Evolutionary conservation across 495 filamentous ascomycete genomes (phyloP).

Genomic region (Daldinia childiae): DNA sequence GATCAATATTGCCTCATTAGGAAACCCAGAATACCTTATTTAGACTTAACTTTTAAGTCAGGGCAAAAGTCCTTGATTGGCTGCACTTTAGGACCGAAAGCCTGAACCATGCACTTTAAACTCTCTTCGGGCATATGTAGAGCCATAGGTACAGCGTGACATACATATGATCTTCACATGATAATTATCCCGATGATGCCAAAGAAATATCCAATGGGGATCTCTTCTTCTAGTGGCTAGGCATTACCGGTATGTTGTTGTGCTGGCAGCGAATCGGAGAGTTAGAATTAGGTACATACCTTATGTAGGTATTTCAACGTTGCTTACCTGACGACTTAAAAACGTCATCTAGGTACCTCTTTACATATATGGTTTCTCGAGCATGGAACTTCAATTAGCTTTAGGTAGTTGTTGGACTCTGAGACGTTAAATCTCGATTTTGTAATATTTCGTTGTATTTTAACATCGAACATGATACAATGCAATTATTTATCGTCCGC

Average conservation of each 20-base stretch:
- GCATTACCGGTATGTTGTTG: neutral
- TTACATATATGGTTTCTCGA: neutral
- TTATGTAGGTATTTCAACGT: no score
- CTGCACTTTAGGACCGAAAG: conserved; percentile 5
- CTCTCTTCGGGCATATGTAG: no score
- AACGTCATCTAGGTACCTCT: neutral
- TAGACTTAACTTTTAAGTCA: neutral
- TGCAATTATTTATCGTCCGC: conserved; percentile 8
- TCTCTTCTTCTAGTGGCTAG: neutral
- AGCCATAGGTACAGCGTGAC: no score
- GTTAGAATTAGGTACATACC: neutral
- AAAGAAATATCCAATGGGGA: neutral
- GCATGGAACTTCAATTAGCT: neutral
- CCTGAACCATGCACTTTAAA: no score
- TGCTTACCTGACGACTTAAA: neutral
- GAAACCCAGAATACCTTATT: neutral
- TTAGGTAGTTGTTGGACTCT: neutral
- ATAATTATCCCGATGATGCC: neutral
- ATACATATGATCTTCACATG: neutral
- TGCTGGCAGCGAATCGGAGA: neutral
- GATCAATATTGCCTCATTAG: neutral
- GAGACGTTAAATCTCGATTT: neutral
- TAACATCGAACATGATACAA: conserved; percentile 12
- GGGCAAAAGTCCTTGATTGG: conserved; percentile 11
- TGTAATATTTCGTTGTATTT: neutral